Conservation (phyloP, 1,284 basidiomycete species). For the Cutaneotrichosporon sp. region DNA sequence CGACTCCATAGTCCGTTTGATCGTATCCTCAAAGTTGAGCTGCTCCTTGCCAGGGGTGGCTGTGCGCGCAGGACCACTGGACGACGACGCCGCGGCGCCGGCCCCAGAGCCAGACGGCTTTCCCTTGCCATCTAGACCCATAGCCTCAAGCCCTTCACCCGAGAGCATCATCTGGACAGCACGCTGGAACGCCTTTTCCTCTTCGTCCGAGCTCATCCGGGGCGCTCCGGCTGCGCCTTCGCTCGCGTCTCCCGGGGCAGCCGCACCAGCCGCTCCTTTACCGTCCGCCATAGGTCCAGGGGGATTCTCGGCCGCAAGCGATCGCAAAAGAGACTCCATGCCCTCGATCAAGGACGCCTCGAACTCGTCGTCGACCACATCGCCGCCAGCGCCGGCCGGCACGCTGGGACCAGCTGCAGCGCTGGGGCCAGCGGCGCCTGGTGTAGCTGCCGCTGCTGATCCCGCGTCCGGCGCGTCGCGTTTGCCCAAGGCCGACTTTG, state of each 20-base stretch:
- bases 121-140: constrained; percentile 35
- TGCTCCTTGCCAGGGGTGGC: constrained; percentile 11
- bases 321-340: constrained; percentile 79
- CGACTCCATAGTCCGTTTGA: constrained; percentile 73
- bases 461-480: constrained; percentile 1
- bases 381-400: constrained; percentile 8
- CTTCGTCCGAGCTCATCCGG: constrained; percentile 34
- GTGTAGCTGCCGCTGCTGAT: constrained; percentile 5
- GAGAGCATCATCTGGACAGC: constrained; percentile 72
- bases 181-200: constrained; percentile 55
- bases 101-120: neutral
- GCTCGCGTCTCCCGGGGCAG: too few species aligned
- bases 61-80: neutral
- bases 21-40: constrained; percentile 65
- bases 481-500: constrained; percentile 12
- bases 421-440: constrained; percentile 8
- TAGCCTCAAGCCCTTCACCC: constrained; percentile 59
- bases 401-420: constrained; percentile 16
- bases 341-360: constrained; percentile 67
- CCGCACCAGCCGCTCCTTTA: neutral
- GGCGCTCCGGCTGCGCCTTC: neutral
- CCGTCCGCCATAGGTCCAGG: constrained; percentile 32
- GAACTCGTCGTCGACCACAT: constrained; percentile 52
- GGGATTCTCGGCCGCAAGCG: constrained; percentile 53
- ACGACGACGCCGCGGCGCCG: neutral